Evolutionary conservation across 306 rosid genomes (phyloP).

Genomic region (Rosa persica): DNA sequence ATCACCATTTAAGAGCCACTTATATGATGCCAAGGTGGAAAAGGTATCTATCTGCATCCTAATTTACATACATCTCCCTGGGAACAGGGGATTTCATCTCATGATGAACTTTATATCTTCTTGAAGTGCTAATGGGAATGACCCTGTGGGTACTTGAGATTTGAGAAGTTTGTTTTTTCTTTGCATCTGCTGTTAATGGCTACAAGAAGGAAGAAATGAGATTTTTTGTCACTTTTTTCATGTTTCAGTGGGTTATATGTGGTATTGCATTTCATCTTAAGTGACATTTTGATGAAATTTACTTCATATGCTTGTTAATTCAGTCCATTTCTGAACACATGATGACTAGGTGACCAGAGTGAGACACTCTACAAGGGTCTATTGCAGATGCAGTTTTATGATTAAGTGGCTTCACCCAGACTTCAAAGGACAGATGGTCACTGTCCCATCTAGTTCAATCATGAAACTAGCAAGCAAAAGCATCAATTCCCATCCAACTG

Average conservation of each 20-base stretch:
- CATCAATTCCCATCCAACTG: conserved; percentile 17
- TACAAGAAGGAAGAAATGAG: neutral
- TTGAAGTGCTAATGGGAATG: neutral
- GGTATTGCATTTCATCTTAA: neutral
- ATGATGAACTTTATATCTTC: neutral
- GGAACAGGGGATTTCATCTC: neutral
- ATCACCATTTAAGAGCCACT: conserved; percentile 16
- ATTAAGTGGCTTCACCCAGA: conserved; percentile 25
- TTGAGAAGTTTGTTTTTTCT: neutral
- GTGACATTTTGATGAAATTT: neutral
- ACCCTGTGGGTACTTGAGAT: neutral
- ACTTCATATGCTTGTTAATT: neutral
- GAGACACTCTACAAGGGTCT: conserved; percentile 18
- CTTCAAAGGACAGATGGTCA: conserved; percentile 6
- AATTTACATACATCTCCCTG: neutral
- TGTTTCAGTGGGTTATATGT: neutral
- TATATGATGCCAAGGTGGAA: conserved; percentile 26
- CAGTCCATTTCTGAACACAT: conserved; percentile 16
- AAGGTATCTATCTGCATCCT: conserved; percentile 15
- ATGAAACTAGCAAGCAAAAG: conserved; percentile 24
- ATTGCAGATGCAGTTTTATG: conserved; percentile 27
- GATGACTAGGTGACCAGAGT: conserved; percentile 19
- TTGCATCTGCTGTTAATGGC: neutral
- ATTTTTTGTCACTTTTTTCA: neutral
- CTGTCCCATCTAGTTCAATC: conserved; percentile 25